Base-by-base conservation (phyloP, 805 yeast species). In the Aciculoconidium aculeatum region DNA sequence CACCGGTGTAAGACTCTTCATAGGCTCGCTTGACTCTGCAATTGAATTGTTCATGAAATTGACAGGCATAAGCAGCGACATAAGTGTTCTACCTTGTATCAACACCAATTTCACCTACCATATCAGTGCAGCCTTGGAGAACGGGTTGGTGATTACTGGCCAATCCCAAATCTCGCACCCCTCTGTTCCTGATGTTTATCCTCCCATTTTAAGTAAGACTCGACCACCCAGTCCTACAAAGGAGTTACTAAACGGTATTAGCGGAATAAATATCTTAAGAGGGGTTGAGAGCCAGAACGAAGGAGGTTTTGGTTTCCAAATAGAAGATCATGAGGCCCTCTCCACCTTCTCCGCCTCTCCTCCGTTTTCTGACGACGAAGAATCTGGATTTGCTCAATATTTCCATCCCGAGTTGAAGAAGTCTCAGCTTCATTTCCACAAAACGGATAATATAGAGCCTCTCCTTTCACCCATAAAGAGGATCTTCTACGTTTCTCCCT, bases 111-210 rank as follows among this genome's bases (percentile, higher is more conserved):
- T 82, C 58, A 77, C 88, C 10, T 84, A 85, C 41, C 94, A 87
- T 45, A 86, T 88, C 15, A 77, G 90, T 28, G 96, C 95, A 0
- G 42, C 70, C 16, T 61, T 88, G 24, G 58, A 61, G 18, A 72
- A 84, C 52, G 95, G 94, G 3, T 62, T 70, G 4, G 63, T 80
- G 2, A 78, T 88, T 19, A 80, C 88, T 0, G 97, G 97, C 8
- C 97, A 88, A 52, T 80, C 90, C 3, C 95, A 87, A 48, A 88
- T 88, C 7, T 85, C 95, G 2, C 97, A 88, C 55, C 97, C 97
- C 1, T 58, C 69, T 11, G 53, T 48, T 15, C 28, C 43, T 1
- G 43, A 39, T 15, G 22, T 7, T 13, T 44, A 45, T 19, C 47
- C 53, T 2, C 46, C 47, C 3, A 44, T 47, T 1, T 44, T 37